Conservation (phyloP, 139 green algal species). For the Chlorella ohadii region DNA sequence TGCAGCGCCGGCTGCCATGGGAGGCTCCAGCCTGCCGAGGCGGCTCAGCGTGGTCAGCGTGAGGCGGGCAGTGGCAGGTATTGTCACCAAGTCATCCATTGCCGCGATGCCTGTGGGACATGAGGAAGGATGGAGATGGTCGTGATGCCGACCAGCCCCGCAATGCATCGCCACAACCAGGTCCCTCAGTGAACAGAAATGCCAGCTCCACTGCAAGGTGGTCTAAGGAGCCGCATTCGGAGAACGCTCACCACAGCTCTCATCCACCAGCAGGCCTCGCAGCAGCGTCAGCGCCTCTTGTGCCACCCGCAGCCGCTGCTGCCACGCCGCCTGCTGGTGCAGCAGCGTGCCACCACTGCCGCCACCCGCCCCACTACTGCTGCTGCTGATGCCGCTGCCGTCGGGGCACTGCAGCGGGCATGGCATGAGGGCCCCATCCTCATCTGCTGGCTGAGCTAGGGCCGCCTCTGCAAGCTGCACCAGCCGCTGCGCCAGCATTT, state of each 20-base stretch:
- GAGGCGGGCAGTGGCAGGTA: not conserved
- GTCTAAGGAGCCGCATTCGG: no score
- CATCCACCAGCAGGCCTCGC: slow-evolving; percentile 29
- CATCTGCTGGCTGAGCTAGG: not conserved
- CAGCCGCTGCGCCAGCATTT: slow-evolving; percentile 25
- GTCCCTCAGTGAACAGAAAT: no score
- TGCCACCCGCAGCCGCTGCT: slow-evolving; percentile 41
- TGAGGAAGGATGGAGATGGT: not conserved
- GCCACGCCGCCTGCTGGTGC: slow-evolving; percentile 29
- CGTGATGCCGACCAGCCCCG: no score
- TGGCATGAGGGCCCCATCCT: not conserved
- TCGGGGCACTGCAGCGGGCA: slow-evolving; percentile 14
- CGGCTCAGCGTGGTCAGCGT: slow-evolving; percentile 27
- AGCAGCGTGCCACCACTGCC: slow-evolving; percentile 8
- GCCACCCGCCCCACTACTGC: not conserved
- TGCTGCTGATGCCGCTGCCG: not conserved
- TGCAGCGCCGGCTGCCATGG: not conserved
- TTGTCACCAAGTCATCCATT: slow-evolving; percentile 29
- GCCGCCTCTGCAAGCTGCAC: slow-evolving; percentile 29
- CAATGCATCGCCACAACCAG: no score
- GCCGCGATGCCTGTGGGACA: not conserved
- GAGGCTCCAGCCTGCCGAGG: slow-evolving; percentile 15
- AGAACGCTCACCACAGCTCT: not conserved
- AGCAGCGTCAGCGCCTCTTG: slow-evolving; percentile 50
- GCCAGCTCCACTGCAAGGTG: no score